Evolutionary conservation across 805 yeast genomes (phyloP).

Genomic region (Yueomyces sinensis): DNA sequence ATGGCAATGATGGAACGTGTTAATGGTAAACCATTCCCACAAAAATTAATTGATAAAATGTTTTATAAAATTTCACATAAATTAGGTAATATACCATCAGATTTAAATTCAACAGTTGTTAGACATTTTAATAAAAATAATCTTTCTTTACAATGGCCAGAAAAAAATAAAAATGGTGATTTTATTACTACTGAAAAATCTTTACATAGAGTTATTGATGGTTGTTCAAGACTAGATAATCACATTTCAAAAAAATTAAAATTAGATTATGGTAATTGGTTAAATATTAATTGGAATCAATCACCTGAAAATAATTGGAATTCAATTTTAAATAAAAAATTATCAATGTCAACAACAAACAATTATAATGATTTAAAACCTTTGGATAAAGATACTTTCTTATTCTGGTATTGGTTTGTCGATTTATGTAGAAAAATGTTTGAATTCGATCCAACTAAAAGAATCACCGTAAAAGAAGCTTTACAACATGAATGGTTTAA

Average conservation of each 20-base stretch:
- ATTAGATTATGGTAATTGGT: constrained; percentile 16
- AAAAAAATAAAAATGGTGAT: constrained; percentile 16
- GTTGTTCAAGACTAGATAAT: constrained; percentile 20
- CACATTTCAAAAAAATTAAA: constrained; percentile 17
- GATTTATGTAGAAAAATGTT: constrained; percentile 57
- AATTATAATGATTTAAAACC: background rate
- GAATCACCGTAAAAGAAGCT: constrained; percentile 68
- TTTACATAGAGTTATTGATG: constrained; percentile 18
- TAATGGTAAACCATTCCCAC: constrained; percentile 38
- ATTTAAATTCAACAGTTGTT: constrained; percentile 20
- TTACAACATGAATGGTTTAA: constrained; percentile 74
- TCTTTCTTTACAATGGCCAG: constrained; percentile 19
- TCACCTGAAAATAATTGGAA: constrained; percentile 21
- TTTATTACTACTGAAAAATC: constrained; percentile 18
- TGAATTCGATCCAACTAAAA: constrained; percentile 54
- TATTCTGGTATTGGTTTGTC: constrained; percentile 73
- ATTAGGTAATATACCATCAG: constrained; percentile 22
- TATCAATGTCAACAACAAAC: background rate
- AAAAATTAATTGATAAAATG: constrained; percentile 23
- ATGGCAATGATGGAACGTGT: constrained; percentile 88
- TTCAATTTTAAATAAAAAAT: constrained; percentile 1
- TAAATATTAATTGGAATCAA: constrained; percentile 20
- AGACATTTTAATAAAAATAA: constrained; percentile 18
- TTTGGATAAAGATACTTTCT: constrained; percentile 44
- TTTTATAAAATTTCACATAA: constrained; percentile 20